These are phyloP conservation scores for Trametes versicolor DNA, from an alignment of 1,284 basidiomycete species.

Conservation along the genomic window DNA sequence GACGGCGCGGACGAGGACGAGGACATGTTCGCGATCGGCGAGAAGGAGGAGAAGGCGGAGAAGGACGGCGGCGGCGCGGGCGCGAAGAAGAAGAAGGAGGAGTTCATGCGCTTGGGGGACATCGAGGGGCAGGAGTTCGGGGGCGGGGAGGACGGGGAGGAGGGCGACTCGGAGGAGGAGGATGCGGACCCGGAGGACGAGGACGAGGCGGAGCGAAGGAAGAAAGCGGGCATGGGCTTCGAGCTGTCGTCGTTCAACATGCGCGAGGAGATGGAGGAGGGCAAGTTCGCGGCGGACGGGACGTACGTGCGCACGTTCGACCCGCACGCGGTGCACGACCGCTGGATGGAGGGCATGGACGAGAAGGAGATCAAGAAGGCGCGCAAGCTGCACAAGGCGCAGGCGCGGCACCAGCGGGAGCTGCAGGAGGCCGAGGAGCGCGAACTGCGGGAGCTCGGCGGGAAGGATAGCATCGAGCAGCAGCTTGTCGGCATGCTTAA, in stretches of 20 bases:
- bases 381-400: constrained; percentile 70
- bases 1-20: constrained; percentile 68
- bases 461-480: constrained; percentile 74
- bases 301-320: constrained; percentile 89
- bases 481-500: constrained; percentile 80
- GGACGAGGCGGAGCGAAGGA: constrained; percentile 76
- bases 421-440: constrained; percentile 78
- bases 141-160: constrained; percentile 58
- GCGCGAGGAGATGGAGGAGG: constrained; percentile 98
- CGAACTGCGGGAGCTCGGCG: constrained; percentile 69
- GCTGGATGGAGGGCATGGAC: constrained; percentile 93
- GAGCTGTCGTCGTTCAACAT: constrained; percentile 98
- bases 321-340: constrained; percentile 91
- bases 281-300: constrained; percentile 96
- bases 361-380: constrained; percentile 91
- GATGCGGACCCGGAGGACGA: constrained; percentile 75
- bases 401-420: constrained; percentile 77
- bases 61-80: constrained; percentile 42
- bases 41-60: constrained; percentile 62
- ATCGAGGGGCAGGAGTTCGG: constrained; percentile 96
- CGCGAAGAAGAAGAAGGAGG: constrained; percentile 71
- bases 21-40: constrained; percentile 88
- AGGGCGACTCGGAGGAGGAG: constrained; percentile 57
- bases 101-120: constrained; percentile 88
- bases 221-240: constrained; percentile 91